Conservation (phyloP, 345 rosid species). For the Microcos paniculata region DNA sequence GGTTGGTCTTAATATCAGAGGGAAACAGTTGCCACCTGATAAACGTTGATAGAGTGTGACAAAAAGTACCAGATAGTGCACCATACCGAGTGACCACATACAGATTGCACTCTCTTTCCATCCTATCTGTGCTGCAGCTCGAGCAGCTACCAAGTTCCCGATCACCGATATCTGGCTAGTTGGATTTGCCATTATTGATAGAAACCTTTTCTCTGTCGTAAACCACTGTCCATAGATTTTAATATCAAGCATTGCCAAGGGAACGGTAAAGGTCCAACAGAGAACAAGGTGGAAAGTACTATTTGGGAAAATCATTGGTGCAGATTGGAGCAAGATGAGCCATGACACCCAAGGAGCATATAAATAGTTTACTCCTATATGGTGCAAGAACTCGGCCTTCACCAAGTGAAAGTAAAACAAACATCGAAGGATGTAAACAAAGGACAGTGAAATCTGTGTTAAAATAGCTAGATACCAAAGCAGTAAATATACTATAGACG, state of each 20-base stretch:
- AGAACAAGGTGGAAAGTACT: constrained; percentile 23
- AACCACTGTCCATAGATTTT: constrained; percentile 84
- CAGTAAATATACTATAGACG: constrained; percentile 22
- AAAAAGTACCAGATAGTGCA: constrained; percentile 66
- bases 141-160: constrained; percentile 59
- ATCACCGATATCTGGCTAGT: constrained; percentile 62
- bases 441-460: constrained; percentile 22
- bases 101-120: constrained; percentile 61
- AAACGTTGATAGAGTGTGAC: constrained; percentile 71
- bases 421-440: constrained; percentile 31
- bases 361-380: constrained; percentile 61
- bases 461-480: constrained; percentile 38
- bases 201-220: constrained; percentile 57
- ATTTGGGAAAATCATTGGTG: constrained; percentile 27
- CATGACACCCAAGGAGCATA: constrained; percentile 68
- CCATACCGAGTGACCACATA: constrained; percentile 64
- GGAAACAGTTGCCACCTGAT: constrained; percentile 42
- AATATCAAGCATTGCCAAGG: constrained; percentile 51
- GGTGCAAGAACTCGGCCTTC: constrained; percentile 44
- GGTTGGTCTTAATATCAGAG: constrained; percentile 45
- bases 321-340: constrained; percentile 69
- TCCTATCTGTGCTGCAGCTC: constrained; percentile 55
- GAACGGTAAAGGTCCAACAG: constrained; percentile 43
- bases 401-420: constrained; percentile 35
- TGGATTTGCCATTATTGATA: constrained; percentile 59